Evolutionary conservation across 495 filamentous ascomycete genomes (phyloP).

Genomic region (Penicillium bialowiezense): DNA sequence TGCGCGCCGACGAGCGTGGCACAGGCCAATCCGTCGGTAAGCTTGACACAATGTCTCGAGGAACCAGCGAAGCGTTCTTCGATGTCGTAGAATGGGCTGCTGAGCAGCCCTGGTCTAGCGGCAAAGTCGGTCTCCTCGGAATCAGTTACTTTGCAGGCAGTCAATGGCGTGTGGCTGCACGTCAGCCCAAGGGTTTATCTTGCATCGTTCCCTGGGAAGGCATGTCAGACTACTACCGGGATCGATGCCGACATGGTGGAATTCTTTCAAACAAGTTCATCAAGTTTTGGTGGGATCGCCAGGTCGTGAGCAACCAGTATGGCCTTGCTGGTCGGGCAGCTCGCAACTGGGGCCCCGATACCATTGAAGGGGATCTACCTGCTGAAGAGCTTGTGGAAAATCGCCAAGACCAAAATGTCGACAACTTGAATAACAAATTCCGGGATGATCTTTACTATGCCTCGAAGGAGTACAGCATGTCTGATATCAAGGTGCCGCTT

Average conservation of each 20-base stretch:
- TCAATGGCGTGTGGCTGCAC: conserved; percentile 64
- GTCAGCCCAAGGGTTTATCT: conserved; percentile 55
- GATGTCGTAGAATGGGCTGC: conserved; percentile 65
- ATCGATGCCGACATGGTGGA: conserved; percentile 61
- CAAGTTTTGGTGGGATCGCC: conserved; percentile 63
- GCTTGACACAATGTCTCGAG: conserved; percentile 58
- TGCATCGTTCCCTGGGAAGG: conserved; percentile 67
- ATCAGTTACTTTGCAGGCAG: conserved; percentile 62
- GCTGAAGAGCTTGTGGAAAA: conserved; percentile 60
- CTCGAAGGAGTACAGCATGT: conserved; percentile 55
- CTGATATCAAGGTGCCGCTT: conserved; percentile 61
- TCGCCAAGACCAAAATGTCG: conserved; percentile 57
- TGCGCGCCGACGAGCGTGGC: conserved; percentile 59
- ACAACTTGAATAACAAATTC: conserved; percentile 53
- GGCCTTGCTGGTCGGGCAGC: conserved; percentile 41
- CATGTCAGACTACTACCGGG: conserved; percentile 66
- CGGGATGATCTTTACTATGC: conserved; percentile 61
- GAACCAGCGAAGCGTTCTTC: conserved; percentile 57
- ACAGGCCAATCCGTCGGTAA: conserved; percentile 56
- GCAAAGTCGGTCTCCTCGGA: conserved; percentile 61
- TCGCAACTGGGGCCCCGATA: conserved; percentile 47
- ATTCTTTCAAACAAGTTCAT: conserved; percentile 64
- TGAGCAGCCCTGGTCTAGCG: conserved; percentile 57
- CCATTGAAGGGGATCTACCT: conserved; percentile 58
- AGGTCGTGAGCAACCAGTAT: conserved; percentile 62